Base-by-base conservation (phyloP, 306 rosid species). In the Coriaria nepalensis region DNA sequence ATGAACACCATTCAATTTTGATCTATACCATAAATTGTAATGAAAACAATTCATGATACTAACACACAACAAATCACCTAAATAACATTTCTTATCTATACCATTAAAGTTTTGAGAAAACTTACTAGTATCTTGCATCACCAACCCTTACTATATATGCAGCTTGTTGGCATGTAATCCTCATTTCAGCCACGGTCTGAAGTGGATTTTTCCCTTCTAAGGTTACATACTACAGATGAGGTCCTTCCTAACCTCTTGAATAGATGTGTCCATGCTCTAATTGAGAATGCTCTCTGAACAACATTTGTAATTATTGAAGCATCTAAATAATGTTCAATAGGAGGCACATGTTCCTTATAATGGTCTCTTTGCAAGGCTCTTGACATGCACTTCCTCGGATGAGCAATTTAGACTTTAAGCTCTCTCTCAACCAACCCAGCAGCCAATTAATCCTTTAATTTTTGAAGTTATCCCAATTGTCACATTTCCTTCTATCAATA, bases 91-190 rank as follows among this genome's bases (percentile, higher is more conserved):
- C n/a, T n/a, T n/a, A n/a, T n/a, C n/a, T n/a, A n/a, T n/a, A 3
- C 29, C 29, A 20, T 8, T 4, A 42, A 42, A 9, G 10, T 42
- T 42, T 47, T 38, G 6, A 55, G 38, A 37, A 6, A 43, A 78
- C 96, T 82, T 67, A 92, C 98, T 96, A 96, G 68, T 82, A 92
- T 85, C 98, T 82, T 37, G 96, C 96, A 71, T 85, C 98, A 46
- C 98, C 98, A 52, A 82, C 98, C 65, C 79, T 92, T 59, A 96
- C 98, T 0, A 96, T 82, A 66, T 92, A 92, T 51, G 59, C 78
- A 59, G 85, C 98, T 39, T 85, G 98, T 67, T 92, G 98, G 60
- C 98, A 82, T n/a, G 93, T 76, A 59, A 78, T 85, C 62, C 98
- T 75, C 79, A 92, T 49, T 43, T 92, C 96, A 12, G 79, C 82